Conservation (phyloP, 495 filamentous ascomycete genomes). For the Friedmanniomyces simplex region DNA sequence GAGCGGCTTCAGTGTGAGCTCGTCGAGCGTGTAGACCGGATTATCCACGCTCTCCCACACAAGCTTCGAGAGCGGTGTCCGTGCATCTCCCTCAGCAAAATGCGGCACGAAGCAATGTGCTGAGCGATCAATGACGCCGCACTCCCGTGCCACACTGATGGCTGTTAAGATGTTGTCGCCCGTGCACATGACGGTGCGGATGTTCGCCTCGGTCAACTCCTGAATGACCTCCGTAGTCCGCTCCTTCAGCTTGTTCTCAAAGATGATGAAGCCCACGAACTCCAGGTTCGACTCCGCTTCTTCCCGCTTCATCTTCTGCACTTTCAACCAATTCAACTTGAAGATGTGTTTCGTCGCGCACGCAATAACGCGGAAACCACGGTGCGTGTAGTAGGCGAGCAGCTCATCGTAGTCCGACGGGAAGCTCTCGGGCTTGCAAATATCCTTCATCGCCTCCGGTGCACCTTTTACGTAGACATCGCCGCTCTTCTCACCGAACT, state of each 20-base stretch:
- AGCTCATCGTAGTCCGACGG: conserved; percentile 84
- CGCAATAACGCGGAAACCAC: conserved; percentile 94
- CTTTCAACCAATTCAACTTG: conserved; percentile 83
- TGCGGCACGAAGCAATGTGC: conserved; percentile 89
- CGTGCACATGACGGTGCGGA: conserved; percentile 92
- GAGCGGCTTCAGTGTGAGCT: conserved; percentile 67
- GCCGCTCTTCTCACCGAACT: conserved; percentile 67
- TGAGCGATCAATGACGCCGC: conserved; percentile 64
- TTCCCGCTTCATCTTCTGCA: conserved; percentile 79
- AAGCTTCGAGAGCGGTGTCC: conserved; percentile 57
- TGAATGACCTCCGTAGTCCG: conserved; percentile 65
- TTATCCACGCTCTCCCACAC: conserved; percentile 92
- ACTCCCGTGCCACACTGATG: conserved; percentile 91
- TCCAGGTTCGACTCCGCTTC: conserved; percentile 74
- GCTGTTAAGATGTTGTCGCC: conserved; percentile 98
- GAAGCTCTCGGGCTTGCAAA: conserved; percentile 74
- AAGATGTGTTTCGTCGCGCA: conserved; percentile 82
- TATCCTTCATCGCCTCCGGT: conserved; percentile 89
- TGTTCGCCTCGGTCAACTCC: conserved; percentile 74
- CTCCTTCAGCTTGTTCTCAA: conserved; percentile 95
- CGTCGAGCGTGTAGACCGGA: conserved; percentile 60
- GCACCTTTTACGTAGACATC: conserved; percentile 93
- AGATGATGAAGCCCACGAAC: conserved; percentile 93
- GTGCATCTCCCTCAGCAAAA: conserved; percentile 61
- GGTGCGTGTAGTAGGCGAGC: conserved; percentile 79